Evolutionary conservation across 257 asterid species (phyloP).

Genomic region (Capsicum chinense): DNA sequence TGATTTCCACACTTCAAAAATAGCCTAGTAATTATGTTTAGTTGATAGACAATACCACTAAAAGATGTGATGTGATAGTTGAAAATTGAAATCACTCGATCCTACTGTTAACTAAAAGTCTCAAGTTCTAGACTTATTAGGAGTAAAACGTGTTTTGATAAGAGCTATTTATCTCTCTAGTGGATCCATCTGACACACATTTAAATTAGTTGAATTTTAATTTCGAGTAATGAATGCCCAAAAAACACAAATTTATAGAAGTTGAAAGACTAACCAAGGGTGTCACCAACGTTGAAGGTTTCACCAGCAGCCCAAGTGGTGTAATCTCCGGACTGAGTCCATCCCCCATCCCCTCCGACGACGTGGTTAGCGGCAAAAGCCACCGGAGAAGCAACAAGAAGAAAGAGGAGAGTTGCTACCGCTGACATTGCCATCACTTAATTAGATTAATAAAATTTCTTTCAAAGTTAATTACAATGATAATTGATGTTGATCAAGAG

Average conservation of each 20-base stretch:
- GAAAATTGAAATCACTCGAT: not conserved
- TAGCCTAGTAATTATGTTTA: not conserved
- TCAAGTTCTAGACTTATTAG: not conserved
- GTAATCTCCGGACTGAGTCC: conserved; percentile 47
- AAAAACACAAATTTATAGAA: not conserved
- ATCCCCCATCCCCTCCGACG: conserved; percentile 59
- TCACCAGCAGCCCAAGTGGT: conserved; percentile 51
- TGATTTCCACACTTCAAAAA: too few relatives aligned
- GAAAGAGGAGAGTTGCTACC: conserved; percentile 33
- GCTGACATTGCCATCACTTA: conserved; percentile 41
- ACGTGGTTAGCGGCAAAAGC: conserved; percentile 47
- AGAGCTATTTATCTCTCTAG: not conserved
- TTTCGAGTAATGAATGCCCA: not conserved
- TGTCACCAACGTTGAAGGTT: conserved; percentile 54
- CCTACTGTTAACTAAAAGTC: not conserved
- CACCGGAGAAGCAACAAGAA: conserved; percentile 55
- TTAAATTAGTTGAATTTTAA: not conserved
- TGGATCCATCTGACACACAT: not conserved
- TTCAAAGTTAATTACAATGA: not conserved
- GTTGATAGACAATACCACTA: not conserved
- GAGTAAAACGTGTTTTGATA: not conserved
- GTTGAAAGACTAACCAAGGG: conserved; percentile 43
- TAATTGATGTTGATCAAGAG: not conserved
- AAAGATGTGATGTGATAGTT: not conserved
- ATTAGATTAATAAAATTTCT: not conserved